Evolutionary conservation across 805 yeast species (phyloP).

Genomic region (Danielia oregonensis): DNA sequence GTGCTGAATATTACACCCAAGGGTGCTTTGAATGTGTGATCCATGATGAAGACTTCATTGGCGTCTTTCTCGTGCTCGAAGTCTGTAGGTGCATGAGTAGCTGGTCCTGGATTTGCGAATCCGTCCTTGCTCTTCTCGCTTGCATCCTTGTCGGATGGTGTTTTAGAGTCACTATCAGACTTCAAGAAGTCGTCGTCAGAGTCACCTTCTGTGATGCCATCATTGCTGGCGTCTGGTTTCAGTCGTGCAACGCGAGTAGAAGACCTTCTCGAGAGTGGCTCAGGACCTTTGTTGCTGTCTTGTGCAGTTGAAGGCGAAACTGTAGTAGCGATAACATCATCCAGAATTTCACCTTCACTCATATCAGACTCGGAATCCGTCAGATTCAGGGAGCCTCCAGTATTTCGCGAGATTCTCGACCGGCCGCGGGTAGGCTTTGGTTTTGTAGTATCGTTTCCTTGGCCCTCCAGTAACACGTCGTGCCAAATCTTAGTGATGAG

Average conservation of each 20-base stretch:
- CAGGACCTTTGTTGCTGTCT: neutral
- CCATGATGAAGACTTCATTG: conserved; percentile 50
- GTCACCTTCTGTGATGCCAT: neutral
- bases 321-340: neutral
- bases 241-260: too few species aligned
- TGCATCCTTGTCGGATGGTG: neutral
- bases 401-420: too few species aligned
- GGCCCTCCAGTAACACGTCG: conserved; percentile 27
- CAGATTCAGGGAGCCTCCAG: neutral
- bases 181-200: neutral
- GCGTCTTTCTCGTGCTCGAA: conserved; percentile 37
- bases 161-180: neutral
- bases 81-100: conserved; percentile 55
- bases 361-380: neutral
- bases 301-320: neutral
- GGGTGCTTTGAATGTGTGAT: conserved; percentile 60
- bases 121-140: neutral
- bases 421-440: neutral
- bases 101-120: conserved; percentile 57
- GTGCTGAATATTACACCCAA: conserved; percentile 70
- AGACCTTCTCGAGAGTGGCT: neutral
- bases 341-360: neutral
- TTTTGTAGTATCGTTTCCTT: conserved; percentile 1
- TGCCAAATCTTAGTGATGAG: conserved; percentile 62
- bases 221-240: too few species aligned